Percentiles rank a stretch among this genome's conserved stretches.
These are phyloP conservation scores for Calocybe indica DNA, from an alignment of 768 basidiomycete genomes.

Conservation along the genomic window DNA sequence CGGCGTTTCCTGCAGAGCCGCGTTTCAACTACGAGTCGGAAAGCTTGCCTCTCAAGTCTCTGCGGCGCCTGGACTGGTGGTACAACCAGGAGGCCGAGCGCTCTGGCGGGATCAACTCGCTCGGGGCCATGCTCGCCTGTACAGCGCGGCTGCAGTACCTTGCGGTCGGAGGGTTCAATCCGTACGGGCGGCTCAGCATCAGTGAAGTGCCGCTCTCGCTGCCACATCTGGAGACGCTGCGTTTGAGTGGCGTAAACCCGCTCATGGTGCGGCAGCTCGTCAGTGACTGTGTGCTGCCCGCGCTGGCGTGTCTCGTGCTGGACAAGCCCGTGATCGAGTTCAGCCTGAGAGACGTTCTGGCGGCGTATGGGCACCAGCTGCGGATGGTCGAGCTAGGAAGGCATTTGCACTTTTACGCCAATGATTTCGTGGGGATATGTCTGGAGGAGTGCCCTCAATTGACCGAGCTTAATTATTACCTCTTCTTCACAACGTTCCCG, in stretches of 20 bases:
- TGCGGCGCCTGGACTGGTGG: constrained; percentile 69
- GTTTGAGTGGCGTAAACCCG: constrained; percentile 42
- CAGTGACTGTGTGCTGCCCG: constrained; percentile 44
- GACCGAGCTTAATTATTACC: constrained; percentile 47
- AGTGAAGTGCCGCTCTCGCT: constrained; percentile 27
- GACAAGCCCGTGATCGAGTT: constrained; percentile 37
- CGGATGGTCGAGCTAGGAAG: constrained; percentile 52
- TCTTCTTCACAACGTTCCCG: constrained; percentile 41
- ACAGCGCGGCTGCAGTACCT: constrained; percentile 57
- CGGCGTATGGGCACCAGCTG: constrained; percentile 42
- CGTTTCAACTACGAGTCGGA: constrained; percentile 51
- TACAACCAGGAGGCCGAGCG: constrained; percentile 50
- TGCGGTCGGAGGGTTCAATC: constrained; percentile 43
- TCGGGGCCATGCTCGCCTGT: constrained; percentile 42
- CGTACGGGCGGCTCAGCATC: constrained; percentile 17
- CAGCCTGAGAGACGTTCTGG: constrained; percentile 42
- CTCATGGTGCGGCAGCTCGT: constrained; percentile 44
- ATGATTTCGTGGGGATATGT: constrained; percentile 41
- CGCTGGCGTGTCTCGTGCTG: constrained; percentile 43
- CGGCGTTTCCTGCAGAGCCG: constrained; percentile 14
- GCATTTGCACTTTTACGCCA: constrained; percentile 46
- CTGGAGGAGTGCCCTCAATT: constrained; percentile 41
- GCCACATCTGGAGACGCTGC: constrained; percentile 45
- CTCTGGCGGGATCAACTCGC: constrained; percentile 61
- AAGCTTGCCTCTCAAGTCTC: constrained; percentile 37